A percentile compares a stretch with the other conserved stretches of the same genome.
Conservation (phyloP, 73 alveolate species). For the Blepharisma japonicum region DNA sequence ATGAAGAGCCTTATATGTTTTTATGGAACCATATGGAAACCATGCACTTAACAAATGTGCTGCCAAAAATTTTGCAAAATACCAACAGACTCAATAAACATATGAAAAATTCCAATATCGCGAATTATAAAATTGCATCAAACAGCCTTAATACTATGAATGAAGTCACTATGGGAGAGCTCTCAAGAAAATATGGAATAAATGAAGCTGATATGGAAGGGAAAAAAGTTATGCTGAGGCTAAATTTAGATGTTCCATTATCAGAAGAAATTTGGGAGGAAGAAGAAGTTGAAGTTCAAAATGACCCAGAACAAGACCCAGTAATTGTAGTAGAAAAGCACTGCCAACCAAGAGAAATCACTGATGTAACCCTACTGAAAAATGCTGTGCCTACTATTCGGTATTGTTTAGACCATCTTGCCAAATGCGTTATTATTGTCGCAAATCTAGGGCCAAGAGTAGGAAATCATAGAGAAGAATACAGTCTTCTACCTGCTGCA, state of each 20-base stretch:
- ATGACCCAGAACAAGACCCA: constrained; percentile 28
- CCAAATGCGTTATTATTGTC: constrained; percentile 52
- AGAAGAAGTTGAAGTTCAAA: constrained; percentile 29
- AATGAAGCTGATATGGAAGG: constrained; percentile 63
- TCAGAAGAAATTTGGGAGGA: constrained; percentile 18
- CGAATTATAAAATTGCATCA: constrained; percentile 24
- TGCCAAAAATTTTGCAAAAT: constrained; percentile 20
- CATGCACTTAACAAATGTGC: constrained; percentile 19
- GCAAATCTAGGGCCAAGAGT: constrained; percentile 53
- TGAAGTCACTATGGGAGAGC: constrained; percentile 41
- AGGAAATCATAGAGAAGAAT: constrained; percentile 52
- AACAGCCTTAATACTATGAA: constrained; percentile 10
- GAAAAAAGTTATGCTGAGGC: constrained; percentile 59
- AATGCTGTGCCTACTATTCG: constrained; percentile 51
- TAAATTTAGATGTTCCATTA: constrained; percentile 58
- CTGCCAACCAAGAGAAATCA: constrained; percentile 40
- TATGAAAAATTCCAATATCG: constrained; percentile 22
- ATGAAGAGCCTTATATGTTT: constrained; percentile 41
- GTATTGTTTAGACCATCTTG: constrained; percentile 56
- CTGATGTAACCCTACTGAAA: constrained; percentile 42
- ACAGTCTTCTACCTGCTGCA: constrained; percentile 42
- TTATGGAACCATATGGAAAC: constrained; percentile 30
- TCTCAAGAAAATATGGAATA: constrained; percentile 41
- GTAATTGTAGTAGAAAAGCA: constrained; percentile 30
- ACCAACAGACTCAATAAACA: constrained; percentile 25